Evolutionary conservation across 106 monocot species (phyloP), one percentile per base, ranked within the genome.

Genomic region (Chionographis japonica): DNA sequence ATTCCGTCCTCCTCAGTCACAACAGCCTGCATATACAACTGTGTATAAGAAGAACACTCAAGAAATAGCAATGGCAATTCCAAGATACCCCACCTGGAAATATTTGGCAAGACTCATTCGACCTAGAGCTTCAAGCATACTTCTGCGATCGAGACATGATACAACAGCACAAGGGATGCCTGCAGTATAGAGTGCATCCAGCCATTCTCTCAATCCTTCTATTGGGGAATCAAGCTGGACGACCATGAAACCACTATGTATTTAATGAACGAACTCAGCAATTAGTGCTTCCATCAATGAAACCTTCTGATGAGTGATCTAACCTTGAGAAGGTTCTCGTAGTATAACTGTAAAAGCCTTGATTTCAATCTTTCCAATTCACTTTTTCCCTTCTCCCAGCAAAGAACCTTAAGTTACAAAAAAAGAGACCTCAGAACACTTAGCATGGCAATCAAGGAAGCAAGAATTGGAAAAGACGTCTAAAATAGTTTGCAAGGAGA

Each of bases 1-100:
- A 98, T 98, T 55, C 87, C 97, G 79, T 98, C 97, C 72, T 93
- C 97, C 52, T 98, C 92, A 7, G 87, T 77, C 35, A 98, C 92
- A 65, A 90, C 68, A 38, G 86, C 97, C 97, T 98, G 57, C 12
- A 66, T 40, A 70, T 11, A 51, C 55, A 14, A 3, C 54, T 12
- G 61, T 9, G 36, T 7, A 7, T 4, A 4, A 14, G 13, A 27
- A 49, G 39, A 6, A 58, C 5, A 50, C 40, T 43, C 49, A 16
- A 74, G 51, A 38, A 58, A n/a, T 2, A 9, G 40, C 51, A 2
- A 11, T 37, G 2, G 55, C 7, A 35, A 2, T 61, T 50, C 46
- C 5, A 46, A 69, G 1, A n/a, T 4, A 73, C 53, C 12, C 9
- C 37, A 90, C 97, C 84, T 92, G 80, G 70, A 98, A 98, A 71